Evolutionary conservation across 1,284 basidiomycete genomes (phyloP).

Genomic region (Malassezia pachydermatis): DNA sequence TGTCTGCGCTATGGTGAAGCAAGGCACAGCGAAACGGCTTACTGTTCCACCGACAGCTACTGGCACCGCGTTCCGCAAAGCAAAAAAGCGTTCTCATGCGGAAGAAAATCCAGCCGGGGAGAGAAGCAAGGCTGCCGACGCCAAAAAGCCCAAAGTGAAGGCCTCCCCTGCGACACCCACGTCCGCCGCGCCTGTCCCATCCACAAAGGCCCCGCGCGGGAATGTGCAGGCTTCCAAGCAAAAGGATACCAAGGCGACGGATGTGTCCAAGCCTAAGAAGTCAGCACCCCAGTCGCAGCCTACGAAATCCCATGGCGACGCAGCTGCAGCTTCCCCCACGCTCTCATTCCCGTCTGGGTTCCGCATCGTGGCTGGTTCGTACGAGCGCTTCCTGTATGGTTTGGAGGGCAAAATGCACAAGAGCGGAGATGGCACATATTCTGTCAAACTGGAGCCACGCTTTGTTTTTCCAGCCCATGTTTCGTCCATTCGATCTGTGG

Average conservation of each 20-base stretch:
- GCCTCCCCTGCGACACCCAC: too few species aligned
- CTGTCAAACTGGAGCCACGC: slow-evolving; percentile 56
- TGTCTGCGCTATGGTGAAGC: slow-evolving; percentile 11
- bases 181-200: too few species aligned
- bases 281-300: too few species aligned
- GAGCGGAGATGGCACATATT: slow-evolving; percentile 35
- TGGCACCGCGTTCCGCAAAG: slow-evolving; percentile 9
- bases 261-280: too few species aligned
- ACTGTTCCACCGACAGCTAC: neutral
- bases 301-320: neutral
- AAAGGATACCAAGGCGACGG: neutral
- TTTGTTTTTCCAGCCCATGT: slow-evolving; percentile 96
- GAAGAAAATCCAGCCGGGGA: neutral
- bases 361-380: slow-evolving; percentile 69
- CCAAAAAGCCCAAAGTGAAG: neutral
- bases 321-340: neutral
- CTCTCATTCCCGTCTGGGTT: neutral
- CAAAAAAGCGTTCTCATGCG: slow-evolving; percentile 2
- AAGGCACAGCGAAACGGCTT: neutral
- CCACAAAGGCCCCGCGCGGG: neutral
- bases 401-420: slow-evolving; percentile 59
- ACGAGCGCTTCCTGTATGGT: slow-evolving; percentile 90
- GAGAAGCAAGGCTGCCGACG: too few species aligned
- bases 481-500: slow-evolving; percentile 75
- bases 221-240: neutral